phyloP scores from a whole-genome alignment of 2,329 filamentous ascomycete species.

The Colletotrichum sansevieriae region DNA sequence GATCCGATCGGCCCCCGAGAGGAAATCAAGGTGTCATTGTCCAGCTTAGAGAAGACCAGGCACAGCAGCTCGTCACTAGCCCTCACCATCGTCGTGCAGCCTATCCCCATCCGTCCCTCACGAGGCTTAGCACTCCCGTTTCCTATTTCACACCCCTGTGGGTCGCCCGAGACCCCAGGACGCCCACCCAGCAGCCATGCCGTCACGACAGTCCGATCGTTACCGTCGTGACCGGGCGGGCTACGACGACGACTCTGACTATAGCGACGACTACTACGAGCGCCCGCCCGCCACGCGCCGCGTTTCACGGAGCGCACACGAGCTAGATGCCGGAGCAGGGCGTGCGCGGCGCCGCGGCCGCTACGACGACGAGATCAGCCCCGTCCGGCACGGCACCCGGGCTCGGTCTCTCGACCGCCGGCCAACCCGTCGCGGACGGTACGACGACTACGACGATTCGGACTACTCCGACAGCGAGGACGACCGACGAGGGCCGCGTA shows the following conservation, averaged over 20 bases:
- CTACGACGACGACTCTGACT: conserved; percentile 32
- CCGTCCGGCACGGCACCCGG: conserved; percentile 16
- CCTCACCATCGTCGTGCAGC: neutral
- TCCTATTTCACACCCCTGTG: neutral
- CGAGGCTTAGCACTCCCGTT: conserved; percentile 11
- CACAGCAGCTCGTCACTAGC: conserved; percentile 1
- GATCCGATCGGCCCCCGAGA: conserved; percentile 17
- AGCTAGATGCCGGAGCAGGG: conserved; percentile 20
- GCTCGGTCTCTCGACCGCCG: conserved; percentile 30
- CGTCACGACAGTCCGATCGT: conserved; percentile 30
- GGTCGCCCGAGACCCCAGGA: neutral
- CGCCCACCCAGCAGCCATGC: conserved; percentile 13
- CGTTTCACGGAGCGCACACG: conserved; percentile 23
- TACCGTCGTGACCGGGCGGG: conserved; percentile 8
- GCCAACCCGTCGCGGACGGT: conserved; percentile 9
- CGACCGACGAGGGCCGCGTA: conserved; percentile 17
- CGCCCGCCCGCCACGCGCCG: conserved; percentile 25
- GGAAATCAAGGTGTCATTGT: conserved; percentile 20
- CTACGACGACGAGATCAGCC: conserved; percentile 19
- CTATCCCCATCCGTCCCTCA: conserved; percentile 19
- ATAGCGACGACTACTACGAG: conserved; percentile 23
- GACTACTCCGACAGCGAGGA: conserved; percentile 36
- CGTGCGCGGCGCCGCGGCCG: conserved; percentile 16
- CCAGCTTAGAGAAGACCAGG: conserved; percentile 7
- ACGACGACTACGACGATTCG: conserved; percentile 30